Conservation (phyloP, 2,329 filamentous ascomycete genomes). For the Septoria petroselini region DNA sequence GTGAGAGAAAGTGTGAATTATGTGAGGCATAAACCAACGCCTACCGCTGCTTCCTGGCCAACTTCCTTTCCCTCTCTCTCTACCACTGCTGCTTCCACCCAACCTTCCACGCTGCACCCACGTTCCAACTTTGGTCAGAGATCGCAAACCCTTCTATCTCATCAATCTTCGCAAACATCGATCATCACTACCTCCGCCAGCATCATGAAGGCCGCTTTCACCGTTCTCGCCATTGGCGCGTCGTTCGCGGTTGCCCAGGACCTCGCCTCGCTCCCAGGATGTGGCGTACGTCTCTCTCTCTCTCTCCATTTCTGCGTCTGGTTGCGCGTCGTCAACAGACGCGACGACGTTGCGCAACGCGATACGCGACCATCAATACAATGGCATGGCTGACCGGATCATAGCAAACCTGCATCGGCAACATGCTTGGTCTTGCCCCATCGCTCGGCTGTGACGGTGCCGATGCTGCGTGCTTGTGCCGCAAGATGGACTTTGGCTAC, state of each 20-base stretch:
- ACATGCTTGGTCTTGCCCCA: slow-evolving; percentile 37
- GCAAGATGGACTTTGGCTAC: slow-evolving; percentile 38
- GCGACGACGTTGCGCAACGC: slow-evolving; percentile 6
- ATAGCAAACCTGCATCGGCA: slow-evolving; percentile 39
- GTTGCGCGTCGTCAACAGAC: background rate
- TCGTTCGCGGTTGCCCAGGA: slow-evolving; percentile 37
- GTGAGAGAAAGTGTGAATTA: background rate
- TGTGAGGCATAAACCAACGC: background rate
- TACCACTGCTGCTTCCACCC: background rate
- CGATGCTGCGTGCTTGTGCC: slow-evolving; percentile 40
- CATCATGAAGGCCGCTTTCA: slow-evolving; percentile 38
- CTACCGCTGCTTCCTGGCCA: background rate
- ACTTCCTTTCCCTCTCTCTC: background rate
- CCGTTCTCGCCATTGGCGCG: slow-evolving; percentile 35
- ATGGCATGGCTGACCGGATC: slow-evolving; percentile 8
- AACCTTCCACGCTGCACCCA: background rate
- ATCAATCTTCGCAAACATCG: too few relatives aligned
- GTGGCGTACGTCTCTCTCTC: slow-evolving; percentile 36
- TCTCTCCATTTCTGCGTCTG: too few relatives aligned
- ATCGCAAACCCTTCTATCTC: slow-evolving; percentile 3
- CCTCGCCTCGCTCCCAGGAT: slow-evolving; percentile 34
- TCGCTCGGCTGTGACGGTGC: slow-evolving; percentile 34
- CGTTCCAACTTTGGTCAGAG: slow-evolving; percentile 1
- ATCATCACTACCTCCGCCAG: too few relatives aligned
- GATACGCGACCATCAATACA: background rate